Conservation (phyloP, 495 filamentous ascomycete species). For the Paragyromitra xinjiangensis region DNA sequence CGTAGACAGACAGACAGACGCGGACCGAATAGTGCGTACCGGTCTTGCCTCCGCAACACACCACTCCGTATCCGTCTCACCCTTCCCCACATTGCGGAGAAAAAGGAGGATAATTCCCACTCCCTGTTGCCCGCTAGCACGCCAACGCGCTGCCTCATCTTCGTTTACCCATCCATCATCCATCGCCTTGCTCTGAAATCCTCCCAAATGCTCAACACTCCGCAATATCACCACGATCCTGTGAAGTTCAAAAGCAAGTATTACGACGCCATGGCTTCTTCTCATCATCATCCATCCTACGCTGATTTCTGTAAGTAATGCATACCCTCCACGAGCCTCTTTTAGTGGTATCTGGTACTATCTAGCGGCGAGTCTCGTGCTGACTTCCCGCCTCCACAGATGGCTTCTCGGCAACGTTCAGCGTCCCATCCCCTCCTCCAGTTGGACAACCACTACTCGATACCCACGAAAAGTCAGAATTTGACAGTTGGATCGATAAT, state of each 20-base stretch:
- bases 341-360: background rate
- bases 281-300: slow-evolving; percentile 44
- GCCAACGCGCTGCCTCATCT: slow-evolving; percentile 52
- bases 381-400: slow-evolving; percentile 38
- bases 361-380: slow-evolving; percentile 24
- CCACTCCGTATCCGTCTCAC: slow-evolving; percentile 46
- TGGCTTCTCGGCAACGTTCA: slow-evolving; percentile 54
- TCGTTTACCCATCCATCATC: slow-evolving; percentile 40
- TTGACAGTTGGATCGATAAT: slow-evolving; percentile 53
- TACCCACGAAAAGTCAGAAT: slow-evolving; percentile 52
- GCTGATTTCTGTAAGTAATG: slow-evolving; percentile 49
- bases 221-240: slow-evolving; percentile 54
- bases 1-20: slow-evolving; percentile 15
- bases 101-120: slow-evolving; percentile 51
- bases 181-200: slow-evolving; percentile 35
- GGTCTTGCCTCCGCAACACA: slow-evolving; percentile 46
- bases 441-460: slow-evolving; percentile 56
- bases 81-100: slow-evolving; percentile 55
- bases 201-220: slow-evolving; percentile 56
- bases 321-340: slow-evolving; percentile 11
- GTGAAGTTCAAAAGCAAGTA: slow-evolving; percentile 54
- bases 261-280: slow-evolving; percentile 52
- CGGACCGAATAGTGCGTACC: slow-evolving; percentile 12
- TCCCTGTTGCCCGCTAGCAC: slow-evolving; percentile 45
- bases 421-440: slow-evolving; percentile 51